phyloP scores from a whole-genome alignment of 2,329 filamentous ascomycete species.

The Colletotrichum sp. region DNA sequence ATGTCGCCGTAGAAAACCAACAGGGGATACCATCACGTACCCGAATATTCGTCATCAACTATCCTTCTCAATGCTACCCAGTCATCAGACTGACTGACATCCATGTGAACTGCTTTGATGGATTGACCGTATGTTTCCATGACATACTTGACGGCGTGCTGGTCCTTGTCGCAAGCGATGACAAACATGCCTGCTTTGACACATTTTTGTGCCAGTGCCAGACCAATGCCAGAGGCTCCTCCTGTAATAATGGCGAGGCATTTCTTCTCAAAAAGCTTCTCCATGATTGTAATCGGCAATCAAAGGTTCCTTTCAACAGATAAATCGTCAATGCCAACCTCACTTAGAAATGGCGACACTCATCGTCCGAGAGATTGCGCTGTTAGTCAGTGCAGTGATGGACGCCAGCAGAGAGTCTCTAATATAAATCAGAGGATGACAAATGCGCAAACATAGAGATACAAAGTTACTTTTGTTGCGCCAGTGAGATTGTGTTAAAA shows the following conservation, averaged over 20 bases:
- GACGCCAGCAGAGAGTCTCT: neutral
- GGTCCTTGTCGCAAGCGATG: neutral
- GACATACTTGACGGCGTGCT: neutral
- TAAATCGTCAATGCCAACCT: neutral
- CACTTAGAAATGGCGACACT: neutral
- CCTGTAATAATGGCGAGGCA: slow-evolving; percentile 75
- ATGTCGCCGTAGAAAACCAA: neutral
- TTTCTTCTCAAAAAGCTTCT: neutral
- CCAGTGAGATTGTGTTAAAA: neutral
- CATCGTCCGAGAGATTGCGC: neutral
- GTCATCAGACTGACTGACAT: neutral
- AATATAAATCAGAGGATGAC: neutral
- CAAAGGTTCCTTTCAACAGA: neutral
- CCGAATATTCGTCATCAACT: neutral
- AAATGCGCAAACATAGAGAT: neutral
- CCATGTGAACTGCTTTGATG: neutral
- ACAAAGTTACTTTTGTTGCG: neutral
- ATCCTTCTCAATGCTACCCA: neutral
- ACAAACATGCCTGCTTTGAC: slow-evolving; percentile 72
- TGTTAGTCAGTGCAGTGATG: neutral
- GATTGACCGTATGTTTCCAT: neutral
- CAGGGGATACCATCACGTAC: neutral
- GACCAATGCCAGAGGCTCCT: slow-evolving; percentile 77
- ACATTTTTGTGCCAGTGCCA: slow-evolving; percentile 75
- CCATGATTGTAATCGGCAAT: neutral